phyloP scores from a whole-genome alignment of 2,329 filamentous ascomycete genomes.

The Aspergillus novofumigatus region DNA sequence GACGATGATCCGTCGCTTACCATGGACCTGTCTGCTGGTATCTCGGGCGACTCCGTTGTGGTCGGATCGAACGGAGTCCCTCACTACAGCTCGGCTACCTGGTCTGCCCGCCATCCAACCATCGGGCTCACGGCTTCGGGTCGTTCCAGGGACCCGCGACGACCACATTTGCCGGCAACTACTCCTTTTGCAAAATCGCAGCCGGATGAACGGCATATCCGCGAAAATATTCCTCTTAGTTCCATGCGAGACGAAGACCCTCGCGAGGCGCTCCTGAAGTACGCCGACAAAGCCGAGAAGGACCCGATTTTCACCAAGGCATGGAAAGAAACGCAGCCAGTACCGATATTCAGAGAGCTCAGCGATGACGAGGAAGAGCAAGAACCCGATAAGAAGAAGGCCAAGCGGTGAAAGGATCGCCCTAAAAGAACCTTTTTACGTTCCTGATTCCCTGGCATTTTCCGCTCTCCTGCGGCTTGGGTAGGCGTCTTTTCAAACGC shows the following conservation, averaged over 20 bases:
- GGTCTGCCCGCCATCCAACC: constrained; percentile 60
- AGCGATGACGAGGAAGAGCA: constrained; percentile 78
- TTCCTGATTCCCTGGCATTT: not conserved
- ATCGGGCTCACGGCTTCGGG: constrained; percentile 75
- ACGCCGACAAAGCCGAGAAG: constrained; percentile 86
- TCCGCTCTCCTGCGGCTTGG: not conserved
- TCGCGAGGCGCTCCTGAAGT: constrained; percentile 87
- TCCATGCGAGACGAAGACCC: constrained; percentile 96
- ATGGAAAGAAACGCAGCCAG: constrained; percentile 87
- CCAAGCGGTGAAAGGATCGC: constrained; percentile 27
- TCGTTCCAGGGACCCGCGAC: constrained; percentile 69
- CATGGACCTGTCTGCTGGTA: constrained; percentile 73
- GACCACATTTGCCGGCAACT: constrained; percentile 76
- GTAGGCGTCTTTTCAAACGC: not conserved
- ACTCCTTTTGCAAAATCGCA: constrained; percentile 90
- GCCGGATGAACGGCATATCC: constrained; percentile 85
- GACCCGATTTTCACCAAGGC: constrained; percentile 93
- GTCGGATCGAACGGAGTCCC: constrained; percentile 65
- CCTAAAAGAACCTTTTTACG: not conserved
- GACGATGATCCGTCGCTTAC: constrained; percentile 88
- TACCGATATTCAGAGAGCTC: constrained; percentile 83
- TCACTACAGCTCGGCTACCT: constrained; percentile 67
- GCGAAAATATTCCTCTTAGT: constrained; percentile 81
- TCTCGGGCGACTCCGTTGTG: constrained; percentile 79
- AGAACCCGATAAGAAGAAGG: constrained; percentile 62